Base-by-base conservation (phyloP, 2,329 filamentous ascomycete genomes). In the Aspergillus luchuensis region DNA sequence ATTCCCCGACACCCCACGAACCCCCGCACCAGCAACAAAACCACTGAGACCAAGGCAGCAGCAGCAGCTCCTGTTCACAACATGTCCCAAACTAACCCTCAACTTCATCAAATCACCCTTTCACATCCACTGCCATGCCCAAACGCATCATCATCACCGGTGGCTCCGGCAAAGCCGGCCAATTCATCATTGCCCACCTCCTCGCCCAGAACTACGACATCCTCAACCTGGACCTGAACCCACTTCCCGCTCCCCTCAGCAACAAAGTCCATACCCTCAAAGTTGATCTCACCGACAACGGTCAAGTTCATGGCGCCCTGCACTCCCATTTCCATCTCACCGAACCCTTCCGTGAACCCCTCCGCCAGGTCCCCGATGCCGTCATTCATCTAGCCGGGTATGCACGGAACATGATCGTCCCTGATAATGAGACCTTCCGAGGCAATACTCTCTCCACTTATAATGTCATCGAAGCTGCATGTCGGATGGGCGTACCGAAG, bases 401-500 rank as follows among this genome's bases (percentile, higher is more conserved):
- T 63, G 82, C 86, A 0, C 79, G 85, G 25, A 85, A 86, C 66
- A 82, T 88, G 80, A 78, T 88, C 2, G 85, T 86, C 0, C 85
- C 85, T 0, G 86, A 89, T 68, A 85, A 83, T 55, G 84, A 87
- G 67, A 83, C 80, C 55, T 89, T 86, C 72, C 77, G 78, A 17
- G 80, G 76, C 25, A 89, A 89, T 66, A 80, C 83, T 0, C 75
- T 78, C 0, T 78, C 81, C 8, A 85, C 83, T 0, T 87, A 87
- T 73, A 89, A 89, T 66, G 80, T 88, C 23, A 81, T 89, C 63
- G 86, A 89, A 72, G 84, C 85, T 0, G 85, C 85, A 0, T 86
- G 80, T 68, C 87, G 87, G 63, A 76, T 88, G 0, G 84, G 85
- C 11, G 83, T 89, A 6, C 81, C 80, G 65, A 89, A 89, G 67